Conservation (phyloP, 371 early-diverging fungal species). For the Dinochytrium kinnereticum region DNA sequence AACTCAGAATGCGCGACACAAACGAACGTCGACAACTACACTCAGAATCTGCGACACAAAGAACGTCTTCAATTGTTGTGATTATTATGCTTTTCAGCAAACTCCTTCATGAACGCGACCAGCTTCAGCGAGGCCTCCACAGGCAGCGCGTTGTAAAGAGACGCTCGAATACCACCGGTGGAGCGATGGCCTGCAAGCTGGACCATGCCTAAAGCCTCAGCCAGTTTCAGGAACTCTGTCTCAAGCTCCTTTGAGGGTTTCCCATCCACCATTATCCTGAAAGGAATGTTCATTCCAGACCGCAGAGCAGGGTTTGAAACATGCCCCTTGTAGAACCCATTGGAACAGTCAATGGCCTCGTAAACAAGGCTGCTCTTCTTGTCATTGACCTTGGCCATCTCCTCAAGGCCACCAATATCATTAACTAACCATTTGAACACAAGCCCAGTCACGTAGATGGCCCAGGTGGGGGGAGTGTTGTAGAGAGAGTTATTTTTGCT, state of each 20-base stretch:
- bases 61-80: not conserved
- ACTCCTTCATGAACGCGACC: slow-evolving; percentile 78
- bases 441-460: slow-evolving; percentile 90
- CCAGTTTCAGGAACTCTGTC: slow-evolving; percentile 76
- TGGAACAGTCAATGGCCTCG: slow-evolving; percentile 65
- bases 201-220: slow-evolving; percentile 77
- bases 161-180: slow-evolving; percentile 89
- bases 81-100: slow-evolving; percentile 43
- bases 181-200: slow-evolving; percentile 93
- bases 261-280: slow-evolving; percentile 65
- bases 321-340: slow-evolving; percentile 68
- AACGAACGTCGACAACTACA: no score
- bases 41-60: no score
- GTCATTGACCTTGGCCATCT: slow-evolving; percentile 65
- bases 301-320: slow-evolving; percentile 65
- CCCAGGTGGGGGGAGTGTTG: slow-evolving; percentile 95
- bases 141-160: slow-evolving; percentile 93
- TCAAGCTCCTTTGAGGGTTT: slow-evolving; percentile 70
- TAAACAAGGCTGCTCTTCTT: slow-evolving; percentile 77
- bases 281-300: slow-evolving; percentile 92
- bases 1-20: no score
- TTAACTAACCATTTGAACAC: slow-evolving; percentile 79
- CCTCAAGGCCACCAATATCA: slow-evolving; percentile 77
- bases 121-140: slow-evolving; percentile 79
- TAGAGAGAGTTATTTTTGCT: slow-evolving; percentile 85